phyloP scores from a whole-genome alignment of 352 stramenopile species.

The Discostella stelligera region DNA sequence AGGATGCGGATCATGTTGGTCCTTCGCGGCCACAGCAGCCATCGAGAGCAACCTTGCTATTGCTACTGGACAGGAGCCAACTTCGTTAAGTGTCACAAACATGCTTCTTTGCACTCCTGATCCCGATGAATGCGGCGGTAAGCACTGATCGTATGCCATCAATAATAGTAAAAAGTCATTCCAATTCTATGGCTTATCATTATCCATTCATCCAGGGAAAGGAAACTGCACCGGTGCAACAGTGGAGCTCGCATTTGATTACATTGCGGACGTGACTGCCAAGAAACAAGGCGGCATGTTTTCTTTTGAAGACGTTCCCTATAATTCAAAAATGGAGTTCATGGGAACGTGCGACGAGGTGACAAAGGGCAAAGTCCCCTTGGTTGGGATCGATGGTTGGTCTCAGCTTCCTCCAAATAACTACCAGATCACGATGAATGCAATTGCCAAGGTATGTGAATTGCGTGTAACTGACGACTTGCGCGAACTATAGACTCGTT shows the following conservation, averaged over 20 bases:
- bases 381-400: conserved; percentile 65
- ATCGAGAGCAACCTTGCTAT: conserved; percentile 82
- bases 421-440: conserved; percentile 79
- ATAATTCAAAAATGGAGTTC: not conserved
- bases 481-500: not conserved
- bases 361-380: conserved; percentile 34
- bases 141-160: conserved; percentile 9
- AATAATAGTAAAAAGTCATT: no score
- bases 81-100: conserved; percentile 73
- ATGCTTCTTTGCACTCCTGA: conserved; percentile 80
- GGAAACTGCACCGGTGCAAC: conserved; percentile 78
- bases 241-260: conserved; percentile 60
- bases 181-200: not conserved
- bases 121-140: conserved; percentile 79
- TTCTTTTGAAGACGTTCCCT: conserved; percentile 34
- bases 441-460: conserved; percentile 63
- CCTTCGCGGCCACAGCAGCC: conserved; percentile 73
- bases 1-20: conserved; percentile 82
- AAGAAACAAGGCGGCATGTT: conserved; percentile 52
- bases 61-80: conserved; percentile 55
- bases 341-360: conserved; percentile 21
- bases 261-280: conserved; percentile 36
- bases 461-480: not conserved
- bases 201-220: conserved; percentile 19
- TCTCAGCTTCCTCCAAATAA: conserved; percentile 75